Evolutionary conservation across 208 protist species (phyloP).

Genomic region (Zelonia costaricensis): DNA sequence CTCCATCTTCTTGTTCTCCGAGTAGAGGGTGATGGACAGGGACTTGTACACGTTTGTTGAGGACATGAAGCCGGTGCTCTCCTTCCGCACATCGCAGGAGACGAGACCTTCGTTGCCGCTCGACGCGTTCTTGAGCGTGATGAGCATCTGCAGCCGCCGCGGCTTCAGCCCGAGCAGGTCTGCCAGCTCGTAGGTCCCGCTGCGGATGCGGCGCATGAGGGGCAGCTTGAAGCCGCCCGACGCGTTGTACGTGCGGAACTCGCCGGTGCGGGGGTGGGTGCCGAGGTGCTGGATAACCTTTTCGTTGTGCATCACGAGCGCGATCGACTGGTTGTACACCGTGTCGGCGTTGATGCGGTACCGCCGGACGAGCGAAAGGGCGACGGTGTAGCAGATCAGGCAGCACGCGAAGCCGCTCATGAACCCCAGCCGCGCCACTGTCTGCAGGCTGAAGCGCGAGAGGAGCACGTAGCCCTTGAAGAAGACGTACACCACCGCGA

Average conservation of each 20-base stretch:
- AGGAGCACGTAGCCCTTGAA: conserved; percentile 80
- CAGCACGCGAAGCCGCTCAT: conserved; percentile 76
- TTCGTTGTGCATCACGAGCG: conserved; percentile 81
- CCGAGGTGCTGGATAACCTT: conserved; percentile 81
- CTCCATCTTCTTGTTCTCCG: conserved; percentile 40
- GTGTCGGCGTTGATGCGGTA: conserved; percentile 78
- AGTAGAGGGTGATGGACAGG: conserved; percentile 72
- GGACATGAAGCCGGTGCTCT: conserved; percentile 67
- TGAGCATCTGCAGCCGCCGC: conserved; percentile 85
- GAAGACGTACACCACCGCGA: conserved; percentile 66
- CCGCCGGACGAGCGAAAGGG: conserved; percentile 54
- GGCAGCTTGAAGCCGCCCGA: conserved; percentile 84
- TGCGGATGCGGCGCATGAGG: conserved; percentile 80
- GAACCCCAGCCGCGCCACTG: conserved; percentile 83
- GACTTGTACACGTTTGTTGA: conserved; percentile 83
- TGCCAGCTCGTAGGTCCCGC: conserved; percentile 80
- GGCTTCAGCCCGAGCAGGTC: conserved; percentile 84
- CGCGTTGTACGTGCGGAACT: conserved; percentile 80
- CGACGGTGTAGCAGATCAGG: conserved; percentile 57
- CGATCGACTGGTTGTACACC: conserved; percentile 91
- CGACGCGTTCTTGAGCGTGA: conserved; percentile 73
- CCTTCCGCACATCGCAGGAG: conserved; percentile 77
- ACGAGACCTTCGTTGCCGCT: conserved; percentile 78
- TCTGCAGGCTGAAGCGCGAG: conserved; percentile 73
- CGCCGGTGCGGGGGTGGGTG: conserved; percentile 76